A percentile compares a stretch with the other conserved stretches of the same genome.
Evolutionary conservation across 177 flowering plant genomes (phyloP).

Genomic region (Vitis hybrid): DNA sequence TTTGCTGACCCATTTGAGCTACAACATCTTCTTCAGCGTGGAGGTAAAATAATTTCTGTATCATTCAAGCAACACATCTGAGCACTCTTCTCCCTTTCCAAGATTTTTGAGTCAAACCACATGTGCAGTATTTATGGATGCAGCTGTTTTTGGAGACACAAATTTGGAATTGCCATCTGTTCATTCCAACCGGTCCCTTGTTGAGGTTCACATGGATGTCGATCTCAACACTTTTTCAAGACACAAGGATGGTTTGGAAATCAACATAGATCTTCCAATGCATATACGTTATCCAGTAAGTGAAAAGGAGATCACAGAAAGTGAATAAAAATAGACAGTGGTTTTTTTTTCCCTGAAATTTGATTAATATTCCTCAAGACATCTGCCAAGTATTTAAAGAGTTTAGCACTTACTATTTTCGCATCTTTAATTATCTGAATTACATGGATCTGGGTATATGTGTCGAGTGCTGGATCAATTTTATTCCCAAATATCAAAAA

Average conservation of each 20-base stretch:
- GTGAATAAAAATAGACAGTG: neutral
- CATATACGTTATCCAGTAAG: slow-evolving; percentile 88
- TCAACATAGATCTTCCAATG: slow-evolving; percentile 61
- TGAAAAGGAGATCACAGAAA: neutral
- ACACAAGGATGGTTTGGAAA: slow-evolving; percentile 26
- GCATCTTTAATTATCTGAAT: neutral
- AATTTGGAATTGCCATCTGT: slow-evolving; percentile 83
- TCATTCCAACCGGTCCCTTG: slow-evolving; percentile 58
- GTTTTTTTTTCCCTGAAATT: neutral
- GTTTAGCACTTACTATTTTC: neutral
- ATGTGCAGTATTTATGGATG: slow-evolving; percentile 54
- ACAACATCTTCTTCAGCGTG: slow-evolving; percentile 72
- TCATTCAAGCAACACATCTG: neutral
- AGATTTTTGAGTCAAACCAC: neutral
- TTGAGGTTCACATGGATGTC: slow-evolving; percentile 64
- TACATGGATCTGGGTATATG: neutral
- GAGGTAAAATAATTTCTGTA: slow-evolving; percentile 40
- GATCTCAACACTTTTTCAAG: slow-evolving; percentile 22
- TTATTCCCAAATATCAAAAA: too few species aligned
- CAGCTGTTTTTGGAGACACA: slow-evolving; percentile 83
- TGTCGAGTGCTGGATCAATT: neutral
- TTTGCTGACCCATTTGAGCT: slow-evolving; percentile 97
- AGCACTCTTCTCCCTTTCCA: neutral
- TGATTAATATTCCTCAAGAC: neutral
- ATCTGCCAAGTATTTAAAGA: neutral